Evolutionary conservation across 805 yeast species (phyloP), one percentile per base, ranked within the genome.

Genomic region (Suhomyces sp.): DNA sequence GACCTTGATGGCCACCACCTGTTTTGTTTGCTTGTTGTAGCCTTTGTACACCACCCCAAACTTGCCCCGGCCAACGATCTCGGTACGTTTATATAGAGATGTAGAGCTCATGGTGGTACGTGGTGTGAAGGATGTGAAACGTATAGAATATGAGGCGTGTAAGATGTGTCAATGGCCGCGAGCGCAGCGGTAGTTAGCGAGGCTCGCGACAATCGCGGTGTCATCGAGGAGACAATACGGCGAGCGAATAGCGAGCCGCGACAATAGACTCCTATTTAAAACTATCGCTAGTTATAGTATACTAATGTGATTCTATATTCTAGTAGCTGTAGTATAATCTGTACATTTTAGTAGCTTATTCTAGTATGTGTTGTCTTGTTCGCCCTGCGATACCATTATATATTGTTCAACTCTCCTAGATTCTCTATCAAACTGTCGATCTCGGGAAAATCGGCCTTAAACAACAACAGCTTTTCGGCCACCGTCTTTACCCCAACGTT

Each of bases 31-130:
- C 40, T 81, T 70, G 62, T 86, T 82, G 50, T 80, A 74, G 19
- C 96, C 99, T 67, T 91, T 92, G 70, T 93, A 94, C 4, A 94
- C 99, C 24, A 92, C 86, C 46, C 99, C 99, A 70, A 94, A 94
- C 73, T 91, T 94, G 22, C 99, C 99, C 54, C 96, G 81, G 7
- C 99, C 99, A 12, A 96, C 87, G 33, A 91, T 86, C 70, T 94
- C 97, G 12, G 93, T 86, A 46, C 97, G 80, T 62, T 87, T 85
- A 71, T 86, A 91, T 9, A 52, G 29, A 12, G 52, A 44, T 27
- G 27, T 48, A 29, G 33, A 29, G 15, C 35, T 22, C 46, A 23
- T 35, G 24, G 27, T 48, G 17, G 44, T 13, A n/a, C 17, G 40
- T 15, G 12, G 42, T 17, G 23, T n/a, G 22, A n/a, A 8, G 35